phyloP scores from a whole-genome alignment of 129 eudicot species.

The Flaveria robusta region DNA sequence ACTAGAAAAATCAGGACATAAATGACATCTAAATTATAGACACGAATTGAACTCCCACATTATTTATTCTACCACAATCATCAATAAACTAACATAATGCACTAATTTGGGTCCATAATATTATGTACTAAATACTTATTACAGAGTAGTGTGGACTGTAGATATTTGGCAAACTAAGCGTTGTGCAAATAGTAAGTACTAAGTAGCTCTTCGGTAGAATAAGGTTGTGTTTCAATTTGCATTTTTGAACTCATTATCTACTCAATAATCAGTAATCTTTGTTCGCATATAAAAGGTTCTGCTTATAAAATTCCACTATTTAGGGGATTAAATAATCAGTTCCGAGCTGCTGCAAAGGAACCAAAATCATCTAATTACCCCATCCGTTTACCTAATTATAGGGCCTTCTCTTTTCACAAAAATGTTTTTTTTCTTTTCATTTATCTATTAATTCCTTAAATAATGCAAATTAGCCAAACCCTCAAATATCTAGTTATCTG shows the following conservation, averaged over 20 bases:
- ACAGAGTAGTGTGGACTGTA: neutral
- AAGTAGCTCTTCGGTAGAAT: neutral
- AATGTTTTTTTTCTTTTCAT: neutral
- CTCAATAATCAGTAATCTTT: neutral
- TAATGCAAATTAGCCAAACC: neutral
- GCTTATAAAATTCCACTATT: neutral
- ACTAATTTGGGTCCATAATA: neutral
- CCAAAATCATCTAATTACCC: neutral
- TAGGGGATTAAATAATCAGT: conserved; percentile 3
- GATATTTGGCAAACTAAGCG: neutral
- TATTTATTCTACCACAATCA: conserved; percentile 16
- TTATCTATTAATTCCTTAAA: neutral
- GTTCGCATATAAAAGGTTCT: neutral
- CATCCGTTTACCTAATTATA: neutral
- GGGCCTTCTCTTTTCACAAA: neutral
- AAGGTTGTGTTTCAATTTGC: neutral
- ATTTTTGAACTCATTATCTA: neutral
- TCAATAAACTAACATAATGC: neutral
- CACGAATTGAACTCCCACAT: neutral
- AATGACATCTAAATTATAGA: neutral
- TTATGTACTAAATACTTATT: neutral
- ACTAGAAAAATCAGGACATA: conserved; percentile 10
- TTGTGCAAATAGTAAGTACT: neutral
- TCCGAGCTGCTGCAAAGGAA: neutral
- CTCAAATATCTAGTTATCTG: neutral